Evolutionary conservation across 148 eudicot species (phyloP).

Genomic region (Gaultheria prostrata): DNA sequence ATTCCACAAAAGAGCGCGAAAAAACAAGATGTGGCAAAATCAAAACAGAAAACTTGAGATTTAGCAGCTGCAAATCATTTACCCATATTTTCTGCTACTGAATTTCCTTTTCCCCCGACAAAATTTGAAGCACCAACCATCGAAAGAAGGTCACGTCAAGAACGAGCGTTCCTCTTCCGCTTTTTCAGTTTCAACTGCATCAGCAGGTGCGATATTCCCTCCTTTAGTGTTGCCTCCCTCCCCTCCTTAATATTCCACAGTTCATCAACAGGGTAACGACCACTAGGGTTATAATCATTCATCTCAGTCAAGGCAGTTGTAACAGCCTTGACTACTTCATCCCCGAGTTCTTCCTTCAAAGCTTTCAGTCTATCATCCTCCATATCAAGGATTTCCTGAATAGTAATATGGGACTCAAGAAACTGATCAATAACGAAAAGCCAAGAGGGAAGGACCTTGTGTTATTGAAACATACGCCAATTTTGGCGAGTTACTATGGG

Average conservation of each 20-base stretch:
- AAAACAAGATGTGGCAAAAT: no score
- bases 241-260: slow-evolving; percentile 55
- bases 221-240: slow-evolving; percentile 44
- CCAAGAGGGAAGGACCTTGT: not conserved
- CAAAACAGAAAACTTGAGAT: no score
- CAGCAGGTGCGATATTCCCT: slow-evolving; percentile 35
- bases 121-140: no score
- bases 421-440: not conserved
- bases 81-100: no score
- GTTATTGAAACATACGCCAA: no score
- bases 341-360: slow-evolving; percentile 47
- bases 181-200: slow-evolving; percentile 32
- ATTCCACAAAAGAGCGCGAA: no score
- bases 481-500: no score
- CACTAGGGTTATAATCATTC: slow-evolving; percentile 61
- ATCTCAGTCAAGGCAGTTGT: slow-evolving; percentile 41
- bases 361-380: slow-evolving; percentile 48
- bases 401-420: not conserved
- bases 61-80: no score
- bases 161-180: slow-evolving; percentile 9
- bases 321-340: slow-evolving; percentile 40
- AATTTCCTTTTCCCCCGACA: no score
- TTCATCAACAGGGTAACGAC: slow-evolving; percentile 42
- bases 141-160: no score
- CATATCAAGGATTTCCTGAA: slow-evolving; percentile 47